Conservation (phyloP, 352 stramenopile genomes). For the Pythium aristosporum region DNA sequence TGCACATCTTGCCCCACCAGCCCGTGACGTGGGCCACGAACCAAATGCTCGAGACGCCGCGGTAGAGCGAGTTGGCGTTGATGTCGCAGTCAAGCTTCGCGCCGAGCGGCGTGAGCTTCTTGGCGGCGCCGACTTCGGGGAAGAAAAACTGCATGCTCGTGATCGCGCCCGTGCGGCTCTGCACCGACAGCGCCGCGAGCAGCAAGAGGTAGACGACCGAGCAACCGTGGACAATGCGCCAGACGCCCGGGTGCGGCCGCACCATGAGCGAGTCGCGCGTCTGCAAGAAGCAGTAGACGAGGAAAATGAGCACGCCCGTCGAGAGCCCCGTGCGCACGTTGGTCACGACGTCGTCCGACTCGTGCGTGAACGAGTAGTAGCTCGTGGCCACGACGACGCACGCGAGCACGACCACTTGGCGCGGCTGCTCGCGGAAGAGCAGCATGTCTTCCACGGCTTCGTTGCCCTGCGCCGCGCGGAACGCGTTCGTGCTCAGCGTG, state of each 20-base stretch:
- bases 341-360: conserved; percentile 61
- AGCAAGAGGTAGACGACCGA: conserved; percentile 78
- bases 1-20: conserved; percentile 93
- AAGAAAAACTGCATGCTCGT: conserved; percentile 72
- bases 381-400: conserved; percentile 59
- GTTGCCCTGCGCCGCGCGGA: conserved; percentile 55
- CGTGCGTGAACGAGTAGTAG: conserved; percentile 83
- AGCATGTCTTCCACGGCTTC: conserved; percentile 60
- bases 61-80: conserved; percentile 55
- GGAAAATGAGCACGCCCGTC: conserved; percentile 72
- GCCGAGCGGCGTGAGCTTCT: conserved; percentile 30
- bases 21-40: conserved; percentile 83
- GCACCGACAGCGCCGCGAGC: conserved; percentile 63
- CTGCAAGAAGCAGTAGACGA: conserved; percentile 86
- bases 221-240: conserved; percentile 76
- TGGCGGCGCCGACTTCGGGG: conserved; percentile 56
- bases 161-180: conserved; percentile 65
- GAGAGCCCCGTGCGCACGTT: conserved; percentile 67
- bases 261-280: conserved; percentile 79
- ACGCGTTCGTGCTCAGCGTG: conserved; percentile 42
- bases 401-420: conserved; percentile 71
- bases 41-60: conserved; percentile 80
- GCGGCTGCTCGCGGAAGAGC: conserved; percentile 77
- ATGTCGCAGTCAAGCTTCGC: conserved; percentile 62
- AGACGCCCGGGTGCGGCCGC: conserved; percentile 72